Conservation (phyloP, 176 grass and related monocot genomes). For the Thalia dealbata region DNA sequence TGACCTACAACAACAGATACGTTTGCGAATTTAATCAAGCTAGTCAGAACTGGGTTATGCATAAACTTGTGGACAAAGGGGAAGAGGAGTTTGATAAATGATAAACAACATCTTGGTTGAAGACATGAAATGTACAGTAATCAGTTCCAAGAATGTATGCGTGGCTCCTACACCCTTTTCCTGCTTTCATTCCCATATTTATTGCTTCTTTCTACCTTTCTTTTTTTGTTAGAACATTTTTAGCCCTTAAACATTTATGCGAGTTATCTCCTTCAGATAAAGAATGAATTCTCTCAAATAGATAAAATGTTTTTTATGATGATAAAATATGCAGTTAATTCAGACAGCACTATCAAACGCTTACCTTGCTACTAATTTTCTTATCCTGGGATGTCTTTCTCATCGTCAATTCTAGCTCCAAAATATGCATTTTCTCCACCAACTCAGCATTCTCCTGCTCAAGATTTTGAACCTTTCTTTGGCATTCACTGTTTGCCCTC, state of each 20-base stretch:
- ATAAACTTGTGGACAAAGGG: no score
- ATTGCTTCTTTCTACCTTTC: no score
- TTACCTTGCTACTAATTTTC: constrained; percentile 30
- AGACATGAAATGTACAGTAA: no score
- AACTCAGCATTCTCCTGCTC: constrained; percentile 81
- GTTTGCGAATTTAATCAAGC: not conserved
- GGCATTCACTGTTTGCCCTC: constrained; percentile 81
- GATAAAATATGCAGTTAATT: not conserved
- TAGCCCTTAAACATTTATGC: no score
- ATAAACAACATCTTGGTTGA: no score
- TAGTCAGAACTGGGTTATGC: no score
- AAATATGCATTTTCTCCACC: constrained; percentile 22
- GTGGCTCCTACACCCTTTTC: no score
- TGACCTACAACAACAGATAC: not conserved
- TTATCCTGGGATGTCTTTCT: constrained; percentile 22
- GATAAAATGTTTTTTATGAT: not conserved
- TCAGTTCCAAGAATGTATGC: no score
- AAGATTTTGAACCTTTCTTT: constrained; percentile 76
- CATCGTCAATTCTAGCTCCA: constrained; percentile 26
- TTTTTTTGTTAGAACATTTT: no score
- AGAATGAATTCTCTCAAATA: not conserved
- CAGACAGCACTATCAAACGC: constrained; percentile 14
- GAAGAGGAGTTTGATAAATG: no score
- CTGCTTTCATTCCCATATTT: no score
- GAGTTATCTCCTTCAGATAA: not conserved